Evolutionary conservation across 768 basidiomycete genomes (phyloP), one percentile per base, ranked within the genome.

Genomic region (Leucosporidium scottii): DNA sequence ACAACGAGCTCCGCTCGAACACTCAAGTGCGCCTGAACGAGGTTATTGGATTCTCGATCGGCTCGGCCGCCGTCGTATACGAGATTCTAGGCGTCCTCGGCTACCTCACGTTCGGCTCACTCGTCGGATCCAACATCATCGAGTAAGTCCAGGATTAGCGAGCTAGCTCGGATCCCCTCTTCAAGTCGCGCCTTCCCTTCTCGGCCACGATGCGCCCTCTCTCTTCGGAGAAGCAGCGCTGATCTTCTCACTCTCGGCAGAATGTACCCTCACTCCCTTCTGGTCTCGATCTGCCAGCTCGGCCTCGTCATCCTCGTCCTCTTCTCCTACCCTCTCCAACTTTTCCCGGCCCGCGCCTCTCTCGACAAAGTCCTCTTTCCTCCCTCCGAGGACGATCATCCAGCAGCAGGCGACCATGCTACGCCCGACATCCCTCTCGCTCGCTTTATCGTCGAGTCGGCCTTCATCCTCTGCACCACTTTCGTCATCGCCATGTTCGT

Each of bases 41-140:
- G n/a, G 84, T 97, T 69, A 89, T 97, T 59, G 86, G 87, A 15
- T 81, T 87, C 0, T 89, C 92, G 9, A 93, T 99, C 73, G 93
- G 93, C 20, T 82, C 85, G 27, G 89, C 93, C 2, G 85, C 86
- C 4, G 54, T 90, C 54, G 86, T 87, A 13, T 99, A 99, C 77
- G 91, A 94, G 77, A 78, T 92, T 60, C 90, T 99, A 70, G 89
- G 79, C 6, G 36, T 76, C 23, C 53, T 76, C 21, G 75, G 75
- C 7, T 76, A 74, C 68, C 53, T 76, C 20, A 75, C 76, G 23
- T 76, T 76, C 44, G 75, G 75, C 25, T 58, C 71, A 1, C 73
- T 90, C 86, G 91, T 97, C 71, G 87, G 89, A 39, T 85, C 88
- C 49, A 96, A 97, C 79, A 89, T 97, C 74, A 90, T 97, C 72